phyloP scores from a whole-genome alignment of 305 asterid genomes.

The Vinca major region DNA sequence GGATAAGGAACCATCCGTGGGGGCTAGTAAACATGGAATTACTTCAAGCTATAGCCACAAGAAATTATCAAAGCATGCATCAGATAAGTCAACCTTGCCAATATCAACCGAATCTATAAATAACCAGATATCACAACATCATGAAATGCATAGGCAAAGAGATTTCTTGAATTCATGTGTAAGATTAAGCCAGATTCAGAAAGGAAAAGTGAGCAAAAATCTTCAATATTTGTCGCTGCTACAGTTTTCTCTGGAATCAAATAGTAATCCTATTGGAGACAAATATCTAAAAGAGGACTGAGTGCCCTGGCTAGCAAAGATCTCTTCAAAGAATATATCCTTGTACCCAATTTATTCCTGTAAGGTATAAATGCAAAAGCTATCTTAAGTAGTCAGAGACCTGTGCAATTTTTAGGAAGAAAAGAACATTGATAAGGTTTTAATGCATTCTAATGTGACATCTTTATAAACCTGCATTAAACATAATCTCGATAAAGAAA shows the following conservation, averaged over 20 bases:
- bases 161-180: neutral
- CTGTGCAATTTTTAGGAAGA: neutral
- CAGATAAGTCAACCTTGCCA: neutral
- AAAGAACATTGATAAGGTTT: neutral
- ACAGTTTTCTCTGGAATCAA: neutral
- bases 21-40: conserved; percentile 72
- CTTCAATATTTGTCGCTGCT: neutral
- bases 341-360: neutral
- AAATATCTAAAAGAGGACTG: neutral
- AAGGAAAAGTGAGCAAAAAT: neutral
- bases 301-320: neutral
- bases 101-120: neutral
- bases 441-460: neutral
- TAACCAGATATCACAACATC: neutral
- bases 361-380: neutral
- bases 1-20: conserved; percentile 31
- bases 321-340: neutral
- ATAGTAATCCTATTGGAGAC: neutral
- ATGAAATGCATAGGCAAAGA: neutral
- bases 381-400: neutral
- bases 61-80: conserved; percentile 9
- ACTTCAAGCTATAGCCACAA: conserved; percentile 66
- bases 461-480: neutral
- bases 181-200: neutral
- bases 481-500: neutral